These are phyloP conservation scores for Talaromyces sp. DNA, from an alignment of 2,329 filamentous ascomycete genomes.

Conservation along the genomic window DNA sequence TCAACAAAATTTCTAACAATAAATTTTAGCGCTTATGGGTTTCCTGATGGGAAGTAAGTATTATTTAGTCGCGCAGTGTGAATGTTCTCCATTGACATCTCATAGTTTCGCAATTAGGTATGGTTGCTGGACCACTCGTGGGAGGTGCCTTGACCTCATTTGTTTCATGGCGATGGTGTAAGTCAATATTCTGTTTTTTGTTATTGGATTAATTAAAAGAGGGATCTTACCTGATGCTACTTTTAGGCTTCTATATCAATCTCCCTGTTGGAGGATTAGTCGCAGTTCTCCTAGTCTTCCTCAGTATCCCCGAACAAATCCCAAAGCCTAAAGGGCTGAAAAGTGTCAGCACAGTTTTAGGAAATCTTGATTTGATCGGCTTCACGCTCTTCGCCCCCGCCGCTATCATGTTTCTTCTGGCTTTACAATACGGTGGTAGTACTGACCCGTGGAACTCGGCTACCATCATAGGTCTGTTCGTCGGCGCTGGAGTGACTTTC, in stretches of 20 bases:
- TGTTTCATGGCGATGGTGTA: conserved; percentile 39
- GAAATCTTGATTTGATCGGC: conserved; percentile 44
- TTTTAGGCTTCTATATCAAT: conserved; percentile 34
- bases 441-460: conserved; percentile 37
- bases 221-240: too few relatives aligned
- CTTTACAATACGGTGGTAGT: conserved; percentile 46
- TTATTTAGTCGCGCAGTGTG: neutral
- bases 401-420: conserved; percentile 44
- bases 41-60: conserved; percentile 24
- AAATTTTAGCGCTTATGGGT: conserved; percentile 11
- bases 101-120: conserved; percentile 19
- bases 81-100: neutral
- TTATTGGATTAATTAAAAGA: too few relatives aligned
- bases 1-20: neutral
- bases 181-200: too few relatives aligned
- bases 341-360: neutral
- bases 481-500: conserved; percentile 40
- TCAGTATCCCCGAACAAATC: conserved; percentile 28
- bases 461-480: conserved; percentile 47
- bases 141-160: conserved; percentile 43
- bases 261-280: conserved; percentile 36
- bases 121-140: conserved; percentile 36
- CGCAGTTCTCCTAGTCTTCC: conserved; percentile 31
- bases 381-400: conserved; percentile 38
- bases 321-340: conserved; percentile 20